Evolutionary conservation across 148 eudicot species (phyloP).

Genomic region (Fagopyrum tataricum): DNA sequence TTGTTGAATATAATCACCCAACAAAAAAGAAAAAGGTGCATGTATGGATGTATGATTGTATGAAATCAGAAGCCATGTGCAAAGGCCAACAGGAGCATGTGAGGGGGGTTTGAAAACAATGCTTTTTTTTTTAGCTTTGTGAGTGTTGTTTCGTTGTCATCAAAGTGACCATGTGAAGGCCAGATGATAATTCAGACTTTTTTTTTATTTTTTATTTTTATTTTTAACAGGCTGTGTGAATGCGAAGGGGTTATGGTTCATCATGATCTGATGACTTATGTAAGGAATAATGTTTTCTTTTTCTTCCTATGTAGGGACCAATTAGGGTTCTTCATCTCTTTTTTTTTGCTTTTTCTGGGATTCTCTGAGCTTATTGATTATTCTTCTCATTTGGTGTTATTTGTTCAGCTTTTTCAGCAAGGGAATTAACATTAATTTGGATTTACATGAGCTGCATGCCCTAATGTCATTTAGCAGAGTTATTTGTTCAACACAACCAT

Average conservation of each 20-base stretch:
- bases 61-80: conserved; percentile 3
- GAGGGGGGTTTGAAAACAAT: not conserved
- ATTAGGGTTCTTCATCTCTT: not conserved
- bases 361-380: not conserved
- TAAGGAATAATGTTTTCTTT: not conserved
- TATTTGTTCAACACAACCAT: too few species aligned
- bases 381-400: conserved; percentile 1
- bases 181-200: not conserved
- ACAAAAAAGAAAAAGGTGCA: not conserved
- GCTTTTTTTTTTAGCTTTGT: not conserved
- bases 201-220: not conserved
- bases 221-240: conserved; percentile 5
- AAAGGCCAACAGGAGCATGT: not conserved
- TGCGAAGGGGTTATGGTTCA: too few species aligned
- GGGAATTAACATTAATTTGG: not conserved
- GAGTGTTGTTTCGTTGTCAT: conserved; percentile 2
- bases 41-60: not conserved
- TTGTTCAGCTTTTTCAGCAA: not conserved
- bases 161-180: conserved; percentile 7
- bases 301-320: not conserved
- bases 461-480: not conserved
- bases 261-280: not conserved
- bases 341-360: not conserved
- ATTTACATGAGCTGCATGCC: not conserved
- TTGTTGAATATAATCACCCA: not conserved